These are phyloP conservation scores for Trichoderma sp. DNA, from an alignment of 2,329 filamentous ascomycete genomes.

Conservation along the genomic window DNA sequence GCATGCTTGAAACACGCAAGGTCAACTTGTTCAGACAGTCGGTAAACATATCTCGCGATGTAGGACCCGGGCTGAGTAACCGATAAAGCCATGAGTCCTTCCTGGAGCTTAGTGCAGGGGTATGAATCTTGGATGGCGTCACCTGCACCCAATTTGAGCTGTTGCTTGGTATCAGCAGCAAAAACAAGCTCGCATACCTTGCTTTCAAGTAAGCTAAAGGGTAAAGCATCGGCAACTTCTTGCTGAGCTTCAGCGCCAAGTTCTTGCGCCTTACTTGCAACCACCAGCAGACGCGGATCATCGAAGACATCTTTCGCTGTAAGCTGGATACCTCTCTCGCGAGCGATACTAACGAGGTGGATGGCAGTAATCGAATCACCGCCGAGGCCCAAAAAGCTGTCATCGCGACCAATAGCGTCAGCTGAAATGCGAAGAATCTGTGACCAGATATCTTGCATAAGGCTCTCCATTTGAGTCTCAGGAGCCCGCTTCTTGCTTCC, in stretches of 20 bases:
- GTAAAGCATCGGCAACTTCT: not conserved
- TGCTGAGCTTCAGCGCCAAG: not conserved
- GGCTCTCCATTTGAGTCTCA: conserved; percentile 11
- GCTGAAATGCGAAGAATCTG: conserved; percentile 18
- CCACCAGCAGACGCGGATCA: conserved; percentile 20
- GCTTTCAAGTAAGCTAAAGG: conserved; percentile 8
- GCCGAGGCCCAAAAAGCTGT: conserved; percentile 37
- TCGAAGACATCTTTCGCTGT: conserved; percentile 24
- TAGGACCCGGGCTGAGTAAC: conserved; percentile 42
- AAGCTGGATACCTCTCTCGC: conserved; percentile 21
- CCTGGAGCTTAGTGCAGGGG: conserved; percentile 47
- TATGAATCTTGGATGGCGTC: conserved; percentile 41
- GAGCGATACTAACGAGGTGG: conserved; percentile 20
- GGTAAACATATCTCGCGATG: conserved; percentile 38
- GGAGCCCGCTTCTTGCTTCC: conserved; percentile 12
- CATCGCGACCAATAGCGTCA: conserved; percentile 28
- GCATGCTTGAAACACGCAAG: conserved; percentile 37
- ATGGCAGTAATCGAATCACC: conserved; percentile 41
- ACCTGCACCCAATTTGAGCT: not conserved
- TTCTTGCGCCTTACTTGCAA: conserved; percentile 8
- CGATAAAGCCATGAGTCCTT: conserved; percentile 45
- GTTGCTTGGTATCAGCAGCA: not conserved
- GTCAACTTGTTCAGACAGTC: conserved; percentile 32
- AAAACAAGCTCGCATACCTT: not conserved
- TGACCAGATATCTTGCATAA: conserved; percentile 31